Evolutionary conservation across 805 yeast genomes (phyloP), one percentile per base, ranked within the genome.

Genomic region (Myxozyma neotropica): DNA sequence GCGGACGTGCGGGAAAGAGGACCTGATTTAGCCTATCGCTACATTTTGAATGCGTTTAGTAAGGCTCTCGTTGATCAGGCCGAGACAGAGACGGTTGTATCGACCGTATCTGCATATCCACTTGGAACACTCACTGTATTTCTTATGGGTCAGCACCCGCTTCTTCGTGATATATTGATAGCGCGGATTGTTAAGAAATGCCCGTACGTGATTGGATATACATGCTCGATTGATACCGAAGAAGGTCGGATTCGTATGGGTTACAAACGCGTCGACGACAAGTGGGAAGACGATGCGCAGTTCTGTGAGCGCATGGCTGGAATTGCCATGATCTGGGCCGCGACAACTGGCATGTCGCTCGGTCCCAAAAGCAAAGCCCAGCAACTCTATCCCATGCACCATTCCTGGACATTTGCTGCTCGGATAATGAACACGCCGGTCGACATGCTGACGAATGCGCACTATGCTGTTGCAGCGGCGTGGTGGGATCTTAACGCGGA

Each of bases 141-240:
- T 33, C 70, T 91, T 42, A 69, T 90, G 67, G 70, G 79, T 17
- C 74, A 73, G 35, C 80, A 76, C 66, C 80, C 81, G 0, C 84
- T 81, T 6, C 75, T 88, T 19, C 77, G 79, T 31, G 83, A 83
- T 59, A 83, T 75, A 58, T 70, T 88, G 31, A 74, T 84, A 69
- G 96, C 98, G 0, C 80, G 98, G 64, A 82, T 92, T 70, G 88
- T 90, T 35, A 93, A 93, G 72, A 90, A 91, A 69, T 94, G 98
- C 70, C 97, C 98, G 0, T 81, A 81, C 60, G 81, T 92, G 19
- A 84, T 94, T 47, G 99, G 99, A 0, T 93, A 80, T 71, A 79
- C 88, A 0, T 86, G 95, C 68, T 58, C 80, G 1, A 82, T 88
- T 29, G 89, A 86, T 55, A 87, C 96, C 0, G 96, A 85, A 64